A percentile compares a stretch with the other conserved stretches of the same genome.
These are phyloP conservation scores for Amylostereum chailletii DNA, from an alignment of 1,284 basidiomycete species.

Conservation along the genomic window DNA sequence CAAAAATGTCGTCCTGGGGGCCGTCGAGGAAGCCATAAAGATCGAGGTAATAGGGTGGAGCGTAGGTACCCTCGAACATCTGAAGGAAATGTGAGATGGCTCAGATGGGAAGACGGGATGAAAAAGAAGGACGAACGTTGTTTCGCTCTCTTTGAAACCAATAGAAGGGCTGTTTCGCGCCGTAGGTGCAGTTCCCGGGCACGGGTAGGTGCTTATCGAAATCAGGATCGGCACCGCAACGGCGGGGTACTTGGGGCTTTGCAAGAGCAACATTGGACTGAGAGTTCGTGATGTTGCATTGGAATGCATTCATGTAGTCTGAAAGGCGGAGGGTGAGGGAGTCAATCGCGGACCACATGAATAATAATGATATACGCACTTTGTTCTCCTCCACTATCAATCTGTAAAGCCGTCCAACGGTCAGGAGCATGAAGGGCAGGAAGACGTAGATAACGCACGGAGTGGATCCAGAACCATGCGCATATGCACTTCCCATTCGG, in stretches of 20 bases:
- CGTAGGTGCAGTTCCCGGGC: slow-evolving; percentile 49
- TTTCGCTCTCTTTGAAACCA: slow-evolving; percentile 45
- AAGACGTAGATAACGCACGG: slow-evolving; percentile 21
- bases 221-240: slow-evolving; percentile 23
- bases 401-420: slow-evolving; percentile 9
- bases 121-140: slow-evolving; percentile 18
- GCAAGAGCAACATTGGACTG: slow-evolving; percentile 40
- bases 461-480: slow-evolving; percentile 70
- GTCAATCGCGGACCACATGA: background rate
- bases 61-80: slow-evolving; percentile 48
- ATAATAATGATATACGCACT: slow-evolving; percentile 21
- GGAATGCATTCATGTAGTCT: slow-evolving; percentile 74
- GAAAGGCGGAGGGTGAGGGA: background rate
- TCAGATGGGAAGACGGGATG: background rate
- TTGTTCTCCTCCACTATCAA: slow-evolving; percentile 36
- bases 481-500: slow-evolving; percentile 59
- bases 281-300: slow-evolving; percentile 55
- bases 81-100: slow-evolving; percentile 12
- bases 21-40: slow-evolving; percentile 56
- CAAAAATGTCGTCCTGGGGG: slow-evolving; percentile 58
- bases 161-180: slow-evolving; percentile 59
- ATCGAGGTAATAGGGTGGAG: slow-evolving; percentile 51
- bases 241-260: slow-evolving; percentile 20
- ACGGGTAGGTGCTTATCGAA: slow-evolving; percentile 24
- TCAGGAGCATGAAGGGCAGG: background rate